Evolutionary conservation across 2,329 filamentous ascomycete species (phyloP).

Genomic region (Pyricularia sp.): DNA sequence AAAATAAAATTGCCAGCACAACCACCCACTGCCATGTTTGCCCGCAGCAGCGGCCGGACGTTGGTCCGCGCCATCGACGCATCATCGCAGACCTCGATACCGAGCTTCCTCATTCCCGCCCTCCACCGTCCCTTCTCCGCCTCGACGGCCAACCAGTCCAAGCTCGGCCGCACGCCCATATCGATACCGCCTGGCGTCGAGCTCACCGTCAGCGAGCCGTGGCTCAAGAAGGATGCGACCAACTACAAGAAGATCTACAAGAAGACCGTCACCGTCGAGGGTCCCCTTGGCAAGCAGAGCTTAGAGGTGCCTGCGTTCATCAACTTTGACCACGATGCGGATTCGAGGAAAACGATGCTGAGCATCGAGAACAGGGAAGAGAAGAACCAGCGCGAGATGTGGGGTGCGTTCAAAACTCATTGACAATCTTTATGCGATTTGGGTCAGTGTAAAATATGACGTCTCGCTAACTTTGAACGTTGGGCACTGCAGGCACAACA

Average conservation of each 20-base stretch:
- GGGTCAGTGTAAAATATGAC: neutral
- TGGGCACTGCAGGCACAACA: conserved; percentile 57
- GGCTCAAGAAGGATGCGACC: conserved; percentile 41
- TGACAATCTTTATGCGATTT: neutral
- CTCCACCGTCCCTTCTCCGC: conserved; percentile 66
- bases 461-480: neutral
- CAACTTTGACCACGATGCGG: conserved; percentile 57
- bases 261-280: conserved; percentile 65
- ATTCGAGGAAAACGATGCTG: conserved; percentile 54
- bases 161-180: conserved; percentile 76
- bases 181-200: conserved; percentile 78
- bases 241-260: conserved; percentile 53
- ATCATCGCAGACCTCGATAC: conserved; percentile 30
- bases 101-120: conserved; percentile 64
- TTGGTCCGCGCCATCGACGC: conserved; percentile 47
- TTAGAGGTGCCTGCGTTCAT: conserved; percentile 75
- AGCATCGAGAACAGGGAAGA: conserved; percentile 58
- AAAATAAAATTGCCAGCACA: neutral
- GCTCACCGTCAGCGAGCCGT: conserved; percentile 58
- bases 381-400: conserved; percentile 84
- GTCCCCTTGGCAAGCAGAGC: conserved; percentile 71
- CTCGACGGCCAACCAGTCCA: conserved; percentile 58
- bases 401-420: conserved; percentile 52
- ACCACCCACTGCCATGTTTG: conserved; percentile 44
- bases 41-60: conserved; percentile 50